Conservation (phyloP, 768 basidiomycete species). For the Xerocomus potaroensis region DNA sequence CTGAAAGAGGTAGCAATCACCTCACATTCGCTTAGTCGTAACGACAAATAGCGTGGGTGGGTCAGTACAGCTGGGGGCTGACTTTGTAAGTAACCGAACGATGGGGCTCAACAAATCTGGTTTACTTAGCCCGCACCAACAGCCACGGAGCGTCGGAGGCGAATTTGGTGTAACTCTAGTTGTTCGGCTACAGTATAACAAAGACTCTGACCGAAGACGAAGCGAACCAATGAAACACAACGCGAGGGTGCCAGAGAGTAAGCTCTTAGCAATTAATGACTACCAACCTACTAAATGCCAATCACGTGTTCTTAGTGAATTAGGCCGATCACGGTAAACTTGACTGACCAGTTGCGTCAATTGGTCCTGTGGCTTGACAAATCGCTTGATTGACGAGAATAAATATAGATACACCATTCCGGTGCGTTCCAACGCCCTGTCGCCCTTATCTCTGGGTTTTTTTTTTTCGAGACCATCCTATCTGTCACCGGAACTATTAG, state of each 20-base stretch:
- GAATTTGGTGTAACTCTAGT: background rate
- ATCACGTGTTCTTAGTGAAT: conserved; percentile 17
- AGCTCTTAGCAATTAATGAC: conserved; percentile 6
- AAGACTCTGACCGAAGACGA: conserved; percentile 4
- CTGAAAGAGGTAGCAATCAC: no score
- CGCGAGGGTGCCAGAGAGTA: conserved; percentile 7
- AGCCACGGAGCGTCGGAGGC: background rate
- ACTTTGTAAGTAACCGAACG: background rate
- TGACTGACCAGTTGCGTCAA: conserved; percentile 51
- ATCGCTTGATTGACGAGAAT: conserved; percentile 49
- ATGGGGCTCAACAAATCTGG: background rate
- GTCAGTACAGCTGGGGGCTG: background rate
- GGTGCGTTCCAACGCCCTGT: conserved; percentile 46
- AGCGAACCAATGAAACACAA: background rate
- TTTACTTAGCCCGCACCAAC: background rate
- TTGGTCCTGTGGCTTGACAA: conserved; percentile 55
- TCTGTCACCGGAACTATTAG: conserved; percentile 1
- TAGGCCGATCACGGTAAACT: conserved; percentile 34
- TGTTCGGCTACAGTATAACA: background rate
- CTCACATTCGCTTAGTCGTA: background rate
- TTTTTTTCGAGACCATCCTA: conserved; percentile 42
- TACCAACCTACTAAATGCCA: background rate
- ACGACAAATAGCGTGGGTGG: background rate
- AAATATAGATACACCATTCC: conserved; percentile 45
- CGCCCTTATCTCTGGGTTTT: conserved; percentile 49